Evolutionary conservation across 352 stramenopile species (phyloP), one percentile per base, ranked within the genome.

Genomic region (Blastocystis sp.): DNA sequence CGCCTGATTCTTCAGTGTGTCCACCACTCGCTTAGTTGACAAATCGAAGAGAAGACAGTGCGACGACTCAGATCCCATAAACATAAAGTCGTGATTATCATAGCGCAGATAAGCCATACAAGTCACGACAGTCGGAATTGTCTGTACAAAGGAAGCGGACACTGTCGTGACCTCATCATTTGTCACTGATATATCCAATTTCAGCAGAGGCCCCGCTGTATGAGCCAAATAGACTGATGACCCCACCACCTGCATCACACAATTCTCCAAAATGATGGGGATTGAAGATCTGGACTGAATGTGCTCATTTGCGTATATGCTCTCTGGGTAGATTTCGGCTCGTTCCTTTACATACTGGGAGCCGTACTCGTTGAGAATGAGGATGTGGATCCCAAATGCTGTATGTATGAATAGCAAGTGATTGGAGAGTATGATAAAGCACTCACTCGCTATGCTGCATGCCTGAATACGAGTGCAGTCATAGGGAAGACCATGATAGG

Each of bases 401-500:
- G 53, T 26, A 37, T 66, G 63, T 59, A 16, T 26, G 26, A 85
- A 85, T n/a, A 85, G 45, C 20, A 85, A 24, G 26, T 85, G 73
- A 43, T 20, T 54, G n/a, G 43, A 66, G 13, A 65, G 20, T 3
- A 85, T 26, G 37, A 85, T 16, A 16, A 85, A 85, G 24, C 43
- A 34, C 53, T 85, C 43, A 34, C 63, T 39, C 26, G 43, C 26
- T 2, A 53, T 69, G 20, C n/a, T 3, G 34, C 59, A 24, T 18
- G 73, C 43, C 53, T 85, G 20, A 11, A 85, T 62, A 26, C 34
- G 5, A 20, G 73, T 68, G 39, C 73, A 68, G 34, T 85, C 73
- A 34, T 85, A 85, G 30, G 73, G 73, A 39, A 85, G 73, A 26
- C 73, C 73, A 45, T 85, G 39, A 43, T 66, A 85, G 20, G 7